Evolutionary conservation across 2,329 filamentous ascomycete genomes (phyloP).

Genomic region (Diplocarpon mali): DNA sequence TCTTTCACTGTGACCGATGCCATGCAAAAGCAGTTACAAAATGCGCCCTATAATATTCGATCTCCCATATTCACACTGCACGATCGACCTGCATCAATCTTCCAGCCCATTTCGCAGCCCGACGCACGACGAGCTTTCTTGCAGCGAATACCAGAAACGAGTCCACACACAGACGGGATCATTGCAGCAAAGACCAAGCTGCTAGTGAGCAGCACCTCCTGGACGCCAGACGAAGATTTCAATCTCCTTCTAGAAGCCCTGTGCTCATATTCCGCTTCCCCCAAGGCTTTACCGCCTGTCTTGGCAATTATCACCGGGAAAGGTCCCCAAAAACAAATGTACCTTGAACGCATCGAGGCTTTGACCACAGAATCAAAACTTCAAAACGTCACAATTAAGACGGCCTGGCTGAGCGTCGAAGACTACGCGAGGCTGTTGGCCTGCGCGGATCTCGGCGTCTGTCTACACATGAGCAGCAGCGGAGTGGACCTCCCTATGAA

Average conservation of each 20-base stretch:
- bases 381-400: constrained; percentile 58
- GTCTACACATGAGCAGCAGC: constrained; percentile 84
- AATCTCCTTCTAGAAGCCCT: constrained; percentile 75
- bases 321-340: constrained; percentile 71
- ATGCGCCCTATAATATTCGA: constrained; percentile 51
- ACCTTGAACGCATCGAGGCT: constrained; percentile 52
- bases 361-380: constrained; percentile 54
- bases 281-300: constrained; percentile 42
- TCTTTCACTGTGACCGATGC: constrained; percentile 85
- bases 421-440: constrained; percentile 81
- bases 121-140: constrained; percentile 49
- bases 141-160: constrained; percentile 51
- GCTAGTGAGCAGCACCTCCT: constrained; percentile 87
- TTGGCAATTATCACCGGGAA: constrained; percentile 90
- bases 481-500: constrained; percentile 98
- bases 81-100: constrained; percentile 75
- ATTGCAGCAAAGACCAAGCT: constrained; percentile 49
- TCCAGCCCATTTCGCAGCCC: constrained; percentile 52
- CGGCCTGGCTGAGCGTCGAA: constrained; percentile 72
- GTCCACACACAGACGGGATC: constrained; percentile 46
- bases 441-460: constrained; percentile 80
- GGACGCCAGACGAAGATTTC: constrained; percentile 97
- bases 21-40: constrained; percentile 64
- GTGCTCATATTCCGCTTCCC: constrained; percentile 54
- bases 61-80: constrained; percentile 63